phyloP scores from a whole-genome alignment of 352 stramenopile genomes.

The Pythium chondricola region DNA sequence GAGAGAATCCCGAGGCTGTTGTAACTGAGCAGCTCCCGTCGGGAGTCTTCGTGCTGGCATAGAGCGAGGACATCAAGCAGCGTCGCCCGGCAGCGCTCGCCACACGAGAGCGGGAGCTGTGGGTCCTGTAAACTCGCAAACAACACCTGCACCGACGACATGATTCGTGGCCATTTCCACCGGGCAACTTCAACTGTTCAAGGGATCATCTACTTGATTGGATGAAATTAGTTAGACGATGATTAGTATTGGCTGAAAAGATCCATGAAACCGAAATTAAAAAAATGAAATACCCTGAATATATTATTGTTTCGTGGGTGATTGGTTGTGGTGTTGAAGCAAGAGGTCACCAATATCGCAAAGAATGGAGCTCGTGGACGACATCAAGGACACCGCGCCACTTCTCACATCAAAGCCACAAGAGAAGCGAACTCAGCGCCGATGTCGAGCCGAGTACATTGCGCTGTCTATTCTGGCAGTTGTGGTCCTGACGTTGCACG shows the following conservation, averaged over 20 bases:
- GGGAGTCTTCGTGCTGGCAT: conserved; percentile 30
- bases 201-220: conserved; percentile 1
- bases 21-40: conserved; percentile 21
- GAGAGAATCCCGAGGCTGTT: conserved; percentile 23
- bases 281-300: too few relatives aligned
- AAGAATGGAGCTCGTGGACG: not conserved
- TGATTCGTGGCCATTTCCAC: conserved; percentile 2
- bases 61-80: conserved; percentile 34
- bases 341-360: too few relatives aligned
- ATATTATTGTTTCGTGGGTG: too few relatives aligned
- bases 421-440: not conserved
- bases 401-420: not conserved
- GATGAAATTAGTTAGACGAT: not conserved
- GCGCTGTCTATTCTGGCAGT: conserved; percentile 13
- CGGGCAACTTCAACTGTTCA: not conserved
- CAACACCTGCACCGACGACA: conserved; percentile 40
- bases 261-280: not conserved
- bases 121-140: conserved; percentile 34
- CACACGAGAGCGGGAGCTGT: conserved; percentile 6
- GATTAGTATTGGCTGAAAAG: not conserved
- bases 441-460: conserved; percentile 4
- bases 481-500: conserved; percentile 42
- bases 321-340: too few relatives aligned
- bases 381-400: not conserved
- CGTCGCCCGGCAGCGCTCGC: conserved; percentile 13